Evolutionary conservation across 768 basidiomycete species (phyloP).

Genomic region (Lactifluus hygrophoroides): DNA sequence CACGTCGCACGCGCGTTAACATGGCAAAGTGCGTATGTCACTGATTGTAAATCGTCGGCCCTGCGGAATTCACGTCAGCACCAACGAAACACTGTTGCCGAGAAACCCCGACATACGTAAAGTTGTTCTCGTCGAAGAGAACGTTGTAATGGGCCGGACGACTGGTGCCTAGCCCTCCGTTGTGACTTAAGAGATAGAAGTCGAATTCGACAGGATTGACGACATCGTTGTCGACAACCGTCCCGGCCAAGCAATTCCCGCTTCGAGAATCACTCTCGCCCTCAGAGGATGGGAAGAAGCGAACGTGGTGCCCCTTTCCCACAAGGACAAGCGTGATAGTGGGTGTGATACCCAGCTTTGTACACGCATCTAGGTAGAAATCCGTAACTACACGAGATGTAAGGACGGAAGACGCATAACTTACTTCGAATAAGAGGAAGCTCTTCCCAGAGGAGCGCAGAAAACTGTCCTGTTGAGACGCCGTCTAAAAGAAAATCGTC

Average conservation of each 20-base stretch:
- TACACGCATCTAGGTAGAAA: constrained; percentile 50
- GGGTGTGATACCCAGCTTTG: constrained; percentile 45
- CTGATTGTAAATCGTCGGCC: constrained; percentile 56
- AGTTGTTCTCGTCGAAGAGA: constrained; percentile 46
- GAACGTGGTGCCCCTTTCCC: constrained; percentile 66
- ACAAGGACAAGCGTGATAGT: constrained; percentile 74
- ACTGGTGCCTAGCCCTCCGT: constrained; percentile 68
- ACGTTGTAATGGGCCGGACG: constrained; percentile 54
- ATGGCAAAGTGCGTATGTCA: constrained; percentile 72
- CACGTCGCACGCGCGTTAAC: constrained; percentile 74
- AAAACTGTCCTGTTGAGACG: constrained; percentile 50
- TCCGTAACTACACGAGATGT: background rate
- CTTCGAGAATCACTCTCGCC: constrained; percentile 47
- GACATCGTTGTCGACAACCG: constrained; percentile 65
- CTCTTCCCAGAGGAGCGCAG: constrained; percentile 44
- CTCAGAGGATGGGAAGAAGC: constrained; percentile 44
- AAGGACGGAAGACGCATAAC: constrained; percentile 23
- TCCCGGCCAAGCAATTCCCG: constrained; percentile 70
- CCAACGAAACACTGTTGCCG: constrained; percentile 1
- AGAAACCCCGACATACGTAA: constrained; percentile 39
- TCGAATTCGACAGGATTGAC: constrained; percentile 67
- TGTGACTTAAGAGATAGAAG: constrained; percentile 72
- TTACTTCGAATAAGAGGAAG: constrained; percentile 52
- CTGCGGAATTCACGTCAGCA: constrained; percentile 32
- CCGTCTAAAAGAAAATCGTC: constrained; percentile 31